These are phyloP conservation scores for Cladophialophora immunda DNA, from an alignment of 2,329 filamentous ascomycete species.

Conservation along the genomic window DNA sequence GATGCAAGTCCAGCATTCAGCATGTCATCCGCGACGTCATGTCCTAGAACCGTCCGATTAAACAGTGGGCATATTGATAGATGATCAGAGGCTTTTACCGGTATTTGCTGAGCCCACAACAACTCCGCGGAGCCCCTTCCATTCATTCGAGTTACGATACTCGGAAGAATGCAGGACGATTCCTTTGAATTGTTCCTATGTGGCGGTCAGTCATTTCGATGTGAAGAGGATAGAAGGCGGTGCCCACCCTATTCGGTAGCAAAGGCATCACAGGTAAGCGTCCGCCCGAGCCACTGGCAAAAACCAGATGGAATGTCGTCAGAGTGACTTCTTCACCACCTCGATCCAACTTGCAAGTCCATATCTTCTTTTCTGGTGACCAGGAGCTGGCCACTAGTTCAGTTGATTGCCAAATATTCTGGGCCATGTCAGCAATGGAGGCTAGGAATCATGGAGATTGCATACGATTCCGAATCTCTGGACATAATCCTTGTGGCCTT, in stretches of 20 bases:
- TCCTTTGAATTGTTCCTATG: conserved; percentile 46
- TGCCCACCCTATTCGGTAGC: conserved; percentile 42
- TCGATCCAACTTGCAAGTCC: conserved; percentile 48
- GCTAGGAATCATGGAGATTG: not conserved
- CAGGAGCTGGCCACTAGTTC: not conserved
- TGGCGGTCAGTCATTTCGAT: not conserved
- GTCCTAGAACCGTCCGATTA: conserved; percentile 39
- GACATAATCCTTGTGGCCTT: not conserved
- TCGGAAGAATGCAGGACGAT: conserved; percentile 47
- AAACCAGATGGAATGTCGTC: conserved; percentile 12
- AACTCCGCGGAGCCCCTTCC: conserved; percentile 54
- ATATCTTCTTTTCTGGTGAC: conserved; percentile 41
- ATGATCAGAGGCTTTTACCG: conserved; percentile 30
- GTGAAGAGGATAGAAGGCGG: not conserved
- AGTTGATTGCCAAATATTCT: conserved; percentile 42
- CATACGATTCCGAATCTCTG: not conserved
- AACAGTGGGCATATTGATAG: not conserved
- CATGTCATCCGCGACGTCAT: conserved; percentile 61
- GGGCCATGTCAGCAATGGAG: not conserved
- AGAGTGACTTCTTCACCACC: conserved; percentile 19
- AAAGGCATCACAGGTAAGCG: conserved; percentile 44
- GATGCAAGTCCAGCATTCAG: conserved; percentile 51
- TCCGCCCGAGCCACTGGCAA: conserved; percentile 37
- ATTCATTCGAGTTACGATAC: conserved; percentile 46
- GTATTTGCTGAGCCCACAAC: conserved; percentile 61